Base-by-base conservation (phyloP, 768 basidiomycete genomes). In the Rhodotorula toruloides region DNA sequence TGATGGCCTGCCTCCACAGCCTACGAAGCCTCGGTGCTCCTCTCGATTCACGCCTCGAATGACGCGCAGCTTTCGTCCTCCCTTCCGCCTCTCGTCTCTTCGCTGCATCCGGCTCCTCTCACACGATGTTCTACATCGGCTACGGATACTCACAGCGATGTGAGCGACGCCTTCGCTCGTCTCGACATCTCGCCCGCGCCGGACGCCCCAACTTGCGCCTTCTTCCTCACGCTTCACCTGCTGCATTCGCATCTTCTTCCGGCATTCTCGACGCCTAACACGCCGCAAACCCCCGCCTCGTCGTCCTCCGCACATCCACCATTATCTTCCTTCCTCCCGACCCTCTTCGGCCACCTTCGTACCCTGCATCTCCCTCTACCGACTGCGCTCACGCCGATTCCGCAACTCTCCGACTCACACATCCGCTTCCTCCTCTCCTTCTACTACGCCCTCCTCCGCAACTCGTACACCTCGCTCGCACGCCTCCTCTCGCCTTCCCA, bases 41-140 rank as follows among this genome's bases (percentile, higher is more conserved):
- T 64, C 17, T 49, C 70, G 4, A 44, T 71, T 47, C 27, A 34
- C 48, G 59, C 58, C 48, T 50, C 59, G 36, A 71, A 71, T 48
- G 54, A 46, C 14, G 50, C 65, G 12, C 70, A 71, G 36, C 59
- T 71, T 9, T 34, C 54, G n/a, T 53, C 59, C 32, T 61, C 65
- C 8, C 59, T 71, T 2, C 63, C 65, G 2, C 65, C 54, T 34
- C 70, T 71, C 54, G 70, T 71, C 13, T 40, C 50, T 17, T 22
- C 49, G 17, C 47, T 71, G 5, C 63, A 67, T 16, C 56, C 65
- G 13, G 14, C 55, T 4, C 13, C 53, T 58, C 47, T 22, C 52
- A n/a, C 13, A 6, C 50, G 4, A 6, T 22, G n/a, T 13, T 34
- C 12, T 37, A 32, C 34, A 31, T 1, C 5, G 14, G 16, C 47